Evolutionary conservation across 805 yeast species (phyloP), one percentile per base, ranked within the genome.

Genomic region (Starmerella khaoyaiensis): DNA sequence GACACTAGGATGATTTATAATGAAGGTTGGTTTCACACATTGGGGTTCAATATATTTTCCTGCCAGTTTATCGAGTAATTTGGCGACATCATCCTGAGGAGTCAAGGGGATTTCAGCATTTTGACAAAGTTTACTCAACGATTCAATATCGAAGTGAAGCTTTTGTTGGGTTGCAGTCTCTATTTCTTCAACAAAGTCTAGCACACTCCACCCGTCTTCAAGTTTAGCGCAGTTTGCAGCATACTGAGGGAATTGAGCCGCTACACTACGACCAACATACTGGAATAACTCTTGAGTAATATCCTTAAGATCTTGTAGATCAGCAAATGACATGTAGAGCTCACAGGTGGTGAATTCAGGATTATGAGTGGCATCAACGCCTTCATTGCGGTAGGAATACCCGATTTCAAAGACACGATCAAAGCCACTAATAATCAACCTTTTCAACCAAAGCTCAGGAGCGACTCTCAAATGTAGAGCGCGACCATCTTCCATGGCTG

Each of bases 331-430:
- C 50, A 78, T 79, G 55, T 87, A 87, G 49, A 83, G 80, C 55
- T 87, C 98, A 54, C 94, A 75, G 2, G 83, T 72, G 1, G 94
- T 77, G 55, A 86, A 87, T 53, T 87, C 98, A 0, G 95, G 94
- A 57, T 87, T 90, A 56, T 87, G 98, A 0, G 94, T 80, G 1
- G 79, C 65, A 55, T 87, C 98, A 21, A 87, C 67, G 5, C 96
- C 94, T 59, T 90, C 98, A 52, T 90, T 90, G 50, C 98, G 66
- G 57, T 86, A 90, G 31, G 68, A 75, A 36, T 71, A 48, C 0
- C 96, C 96, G 36, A 90, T 71, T 52, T 90, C 97, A 57, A 72
- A 90, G 2, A 90, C 76, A 47, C 71, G 73, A 48, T 86, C 93
- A 51, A 86, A 73, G 1, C 98, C 98, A 6, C 81, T 68, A 23